Conservation (phyloP, 192 early-diverging fungal species). For the Coemansia sp. region DNA sequence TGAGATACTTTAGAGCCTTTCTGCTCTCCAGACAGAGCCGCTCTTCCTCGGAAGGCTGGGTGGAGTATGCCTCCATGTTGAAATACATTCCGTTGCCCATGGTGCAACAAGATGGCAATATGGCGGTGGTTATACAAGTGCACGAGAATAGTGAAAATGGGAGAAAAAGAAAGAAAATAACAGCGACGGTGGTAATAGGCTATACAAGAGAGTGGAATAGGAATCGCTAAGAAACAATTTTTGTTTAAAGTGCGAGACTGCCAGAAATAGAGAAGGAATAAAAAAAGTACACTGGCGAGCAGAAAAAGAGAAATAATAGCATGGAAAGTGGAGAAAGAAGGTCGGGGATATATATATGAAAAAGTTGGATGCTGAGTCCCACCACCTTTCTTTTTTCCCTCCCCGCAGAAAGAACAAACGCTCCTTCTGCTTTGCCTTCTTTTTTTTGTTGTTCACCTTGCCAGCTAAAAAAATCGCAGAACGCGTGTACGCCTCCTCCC, state of each 20-base stretch:
- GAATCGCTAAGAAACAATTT: background rate
- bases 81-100: constrained; percentile 54
- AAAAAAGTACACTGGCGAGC: background rate
- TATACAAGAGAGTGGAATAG: constrained; percentile 3
- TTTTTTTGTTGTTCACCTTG: background rate
- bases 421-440: background rate
- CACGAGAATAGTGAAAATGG: background rate
- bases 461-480: constrained; percentile 3
- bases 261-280: constrained; percentile 1
- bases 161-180: background rate
- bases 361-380: too few relatives aligned
- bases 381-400: background rate
- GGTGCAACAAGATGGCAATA: constrained; percentile 4
- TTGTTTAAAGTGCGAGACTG: background rate
- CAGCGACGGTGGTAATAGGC: background rate
- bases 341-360: constrained; percentile 2
- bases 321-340: constrained; percentile 1
- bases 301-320: background rate
- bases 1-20: constrained; percentile 33
- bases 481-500: constrained; percentile 10
- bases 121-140: constrained; percentile 7
- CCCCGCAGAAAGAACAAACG: background rate
- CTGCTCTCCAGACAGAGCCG: constrained; percentile 31
- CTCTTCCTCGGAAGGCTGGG: constrained; percentile 22
- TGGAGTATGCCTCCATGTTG: constrained; percentile 26